Conservation (phyloP, 371 early-diverging fungal genomes). For the Capillidium rhysosporum region DNA sequence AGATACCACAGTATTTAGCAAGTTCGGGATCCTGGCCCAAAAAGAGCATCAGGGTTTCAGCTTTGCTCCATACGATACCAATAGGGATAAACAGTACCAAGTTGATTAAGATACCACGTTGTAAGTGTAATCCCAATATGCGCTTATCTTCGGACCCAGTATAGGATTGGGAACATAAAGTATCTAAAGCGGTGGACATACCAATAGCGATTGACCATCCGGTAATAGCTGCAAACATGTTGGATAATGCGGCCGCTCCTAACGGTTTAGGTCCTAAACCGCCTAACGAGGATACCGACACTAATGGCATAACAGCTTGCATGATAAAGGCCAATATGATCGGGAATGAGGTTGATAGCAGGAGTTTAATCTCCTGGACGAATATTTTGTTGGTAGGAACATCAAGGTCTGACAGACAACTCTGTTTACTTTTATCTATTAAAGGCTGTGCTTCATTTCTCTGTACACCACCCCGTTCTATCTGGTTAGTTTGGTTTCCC, state of each 20-base stretch:
- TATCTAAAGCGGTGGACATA: constrained; percentile 64
- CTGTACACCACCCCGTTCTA: too few species aligned
- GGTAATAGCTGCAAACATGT: constrained; percentile 49
- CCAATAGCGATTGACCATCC: constrained; percentile 65
- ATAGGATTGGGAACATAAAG: constrained; percentile 70
- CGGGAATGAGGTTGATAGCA: background rate
- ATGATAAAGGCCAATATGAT: background rate
- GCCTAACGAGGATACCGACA: background rate
- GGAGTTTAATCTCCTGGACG: too few species aligned
- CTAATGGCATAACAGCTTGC: constrained; percentile 3
- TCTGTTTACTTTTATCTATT: too few species aligned
- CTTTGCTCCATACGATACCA: constrained; percentile 49
- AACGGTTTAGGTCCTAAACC: background rate
- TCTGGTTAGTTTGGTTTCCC: too few species aligned
- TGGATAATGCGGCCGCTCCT: constrained; percentile 8
- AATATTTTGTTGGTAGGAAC: too few species aligned
- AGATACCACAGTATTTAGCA: constrained; percentile 26
- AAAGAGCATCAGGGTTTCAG: constrained; percentile 25
- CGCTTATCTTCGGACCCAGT: constrained; percentile 49
- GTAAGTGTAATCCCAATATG: constrained; percentile 55
- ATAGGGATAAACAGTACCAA: constrained; percentile 43
- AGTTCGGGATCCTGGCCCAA: constrained; percentile 32
- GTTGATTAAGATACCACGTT: constrained; percentile 54
- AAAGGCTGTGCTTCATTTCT: too few species aligned
- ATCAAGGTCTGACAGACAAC: too few species aligned